phyloP scores from a whole-genome alignment of 75 land plant species.

The Selaginella moellendorffii region DNA sequence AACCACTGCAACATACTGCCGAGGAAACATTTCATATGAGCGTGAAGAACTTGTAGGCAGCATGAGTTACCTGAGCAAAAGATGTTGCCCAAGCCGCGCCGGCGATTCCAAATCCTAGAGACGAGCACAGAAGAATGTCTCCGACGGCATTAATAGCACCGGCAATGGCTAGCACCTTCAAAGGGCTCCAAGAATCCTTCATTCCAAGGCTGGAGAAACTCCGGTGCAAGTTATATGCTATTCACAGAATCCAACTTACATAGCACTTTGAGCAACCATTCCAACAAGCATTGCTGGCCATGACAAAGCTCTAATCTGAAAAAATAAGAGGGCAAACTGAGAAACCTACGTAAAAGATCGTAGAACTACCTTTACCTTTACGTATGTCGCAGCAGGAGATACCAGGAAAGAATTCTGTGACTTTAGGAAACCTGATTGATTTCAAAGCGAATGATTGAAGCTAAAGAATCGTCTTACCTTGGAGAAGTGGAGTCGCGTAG shows the following conservation, averaged over 20 bases:
- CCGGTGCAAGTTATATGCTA: no score
- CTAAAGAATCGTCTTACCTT: no score
- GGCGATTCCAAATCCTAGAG: constrained; percentile 69
- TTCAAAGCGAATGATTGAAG: neutral
- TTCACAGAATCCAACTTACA: constrained; percentile 30
- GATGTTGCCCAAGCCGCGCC: constrained; percentile 99
- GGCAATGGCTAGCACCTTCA: constrained; percentile 70
- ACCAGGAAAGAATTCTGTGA: constrained; percentile 43
- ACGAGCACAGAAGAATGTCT: constrained; percentile 51
- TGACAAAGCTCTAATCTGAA: constrained; percentile 68
- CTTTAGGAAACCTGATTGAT: constrained; percentile 72
- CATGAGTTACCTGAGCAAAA: constrained; percentile 82
- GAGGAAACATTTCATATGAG: neutral
- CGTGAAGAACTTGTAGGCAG: no score
- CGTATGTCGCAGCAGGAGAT: constrained; percentile 64
- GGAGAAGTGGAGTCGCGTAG: constrained; percentile 36
- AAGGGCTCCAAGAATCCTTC: constrained; percentile 88
- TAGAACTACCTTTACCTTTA: no score
- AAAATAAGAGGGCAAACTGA: neutral
- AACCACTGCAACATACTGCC: constrained; percentile 65
- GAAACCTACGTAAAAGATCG: no score
- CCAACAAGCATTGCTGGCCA: constrained; percentile 95
- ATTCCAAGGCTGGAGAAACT: constrained; percentile 82
- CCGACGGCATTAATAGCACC: constrained; percentile 57
- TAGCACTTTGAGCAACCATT: constrained; percentile 93